Evolutionary conservation across 768 basidiomycete species (phyloP).

Genomic region (Trametes villosa): DNA sequence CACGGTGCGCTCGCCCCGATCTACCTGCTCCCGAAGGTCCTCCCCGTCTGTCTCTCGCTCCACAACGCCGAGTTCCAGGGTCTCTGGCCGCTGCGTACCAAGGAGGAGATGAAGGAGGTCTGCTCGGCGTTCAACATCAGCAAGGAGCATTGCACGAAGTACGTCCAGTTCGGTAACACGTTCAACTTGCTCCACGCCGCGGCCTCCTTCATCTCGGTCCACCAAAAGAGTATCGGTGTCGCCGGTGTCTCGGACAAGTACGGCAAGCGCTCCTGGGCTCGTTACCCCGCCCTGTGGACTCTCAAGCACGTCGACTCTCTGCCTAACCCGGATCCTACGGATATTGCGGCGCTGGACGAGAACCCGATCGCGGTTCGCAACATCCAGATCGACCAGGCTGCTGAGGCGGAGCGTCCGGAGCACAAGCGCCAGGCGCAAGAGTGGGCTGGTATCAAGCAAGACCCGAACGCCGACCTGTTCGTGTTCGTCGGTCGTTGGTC

Average conservation of each 20-base stretch:
- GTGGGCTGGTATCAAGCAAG: conserved; percentile 93
- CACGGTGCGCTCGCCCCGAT: conserved; percentile 91
- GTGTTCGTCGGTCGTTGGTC: conserved; percentile 99
- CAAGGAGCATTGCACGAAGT: conserved; percentile 95
- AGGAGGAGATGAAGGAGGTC: conserved; percentile 98
- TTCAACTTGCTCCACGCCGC: conserved; percentile 95
- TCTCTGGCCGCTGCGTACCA: conserved; percentile 93
- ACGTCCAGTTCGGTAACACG: conserved; percentile 97
- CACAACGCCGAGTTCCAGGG: conserved; percentile 99
- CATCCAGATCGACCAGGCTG: conserved; percentile 75
- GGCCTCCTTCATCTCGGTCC: conserved; percentile 88
- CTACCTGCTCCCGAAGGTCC: conserved; percentile 88
- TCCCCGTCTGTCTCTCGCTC: conserved; percentile 88
- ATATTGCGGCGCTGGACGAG: conserved; percentile 91
- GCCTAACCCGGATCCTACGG: conserved; percentile 93
- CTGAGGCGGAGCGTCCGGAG: conserved; percentile 91
- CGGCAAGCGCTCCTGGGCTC: conserved; percentile 95
- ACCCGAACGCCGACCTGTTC: conserved; percentile 87
- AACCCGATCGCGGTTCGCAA: conserved; percentile 71
- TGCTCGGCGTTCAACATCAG: conserved; percentile 98
- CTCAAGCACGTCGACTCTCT: conserved; percentile 94
- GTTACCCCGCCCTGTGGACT: conserved; percentile 96
- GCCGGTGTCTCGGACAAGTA: conserved; percentile 98
- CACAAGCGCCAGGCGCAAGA: conserved; percentile 91
- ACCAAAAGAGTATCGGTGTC: conserved; percentile 92